phyloP scores from a whole-genome alignment of 73 alveolate species.

The Symbiodinium pilosum region DNA sequence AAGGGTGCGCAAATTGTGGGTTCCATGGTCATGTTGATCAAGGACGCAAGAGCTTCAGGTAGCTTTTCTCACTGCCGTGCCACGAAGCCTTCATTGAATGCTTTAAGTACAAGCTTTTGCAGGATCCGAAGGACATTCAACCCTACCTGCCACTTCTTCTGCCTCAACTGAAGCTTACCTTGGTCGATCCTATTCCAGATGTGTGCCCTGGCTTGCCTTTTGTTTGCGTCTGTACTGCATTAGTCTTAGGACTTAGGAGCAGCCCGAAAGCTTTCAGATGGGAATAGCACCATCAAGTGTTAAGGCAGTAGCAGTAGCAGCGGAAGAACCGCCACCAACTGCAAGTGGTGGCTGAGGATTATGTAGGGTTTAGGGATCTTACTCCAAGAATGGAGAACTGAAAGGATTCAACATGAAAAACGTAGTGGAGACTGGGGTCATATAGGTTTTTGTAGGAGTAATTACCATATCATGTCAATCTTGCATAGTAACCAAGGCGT shows the following conservation, averaged over 20 bases:
- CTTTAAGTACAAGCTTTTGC: background rate
- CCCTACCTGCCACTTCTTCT: conserved; percentile 96
- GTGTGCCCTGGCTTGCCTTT: conserved; percentile 46
- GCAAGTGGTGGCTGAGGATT: no score
- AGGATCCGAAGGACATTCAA: conserved; percentile 96
- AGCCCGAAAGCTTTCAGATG: background rate
- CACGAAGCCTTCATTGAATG: background rate
- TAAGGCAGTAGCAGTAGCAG: no score
- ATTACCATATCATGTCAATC: no score
- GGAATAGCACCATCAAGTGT: background rate
- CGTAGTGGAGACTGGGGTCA: no score
- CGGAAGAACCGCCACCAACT: no score
- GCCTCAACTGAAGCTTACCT: conserved; percentile 96
- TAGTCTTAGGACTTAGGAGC: background rate
- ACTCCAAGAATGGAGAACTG: no score
- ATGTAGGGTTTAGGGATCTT: no score
- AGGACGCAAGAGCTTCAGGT: conserved; percentile 73
- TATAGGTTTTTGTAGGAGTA: no score
- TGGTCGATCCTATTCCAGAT: conserved; percentile 97
- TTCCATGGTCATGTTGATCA: conserved; percentile 96
- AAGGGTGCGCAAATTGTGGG: conserved; percentile 97
- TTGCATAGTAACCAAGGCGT: conserved; percentile 94
- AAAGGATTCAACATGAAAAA: no score
- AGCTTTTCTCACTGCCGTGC: background rate
- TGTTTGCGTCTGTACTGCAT: no score